Base-by-base conservation (phyloP, 2,329 filamentous ascomycete species). In the Coleophoma cylindrospora region DNA sequence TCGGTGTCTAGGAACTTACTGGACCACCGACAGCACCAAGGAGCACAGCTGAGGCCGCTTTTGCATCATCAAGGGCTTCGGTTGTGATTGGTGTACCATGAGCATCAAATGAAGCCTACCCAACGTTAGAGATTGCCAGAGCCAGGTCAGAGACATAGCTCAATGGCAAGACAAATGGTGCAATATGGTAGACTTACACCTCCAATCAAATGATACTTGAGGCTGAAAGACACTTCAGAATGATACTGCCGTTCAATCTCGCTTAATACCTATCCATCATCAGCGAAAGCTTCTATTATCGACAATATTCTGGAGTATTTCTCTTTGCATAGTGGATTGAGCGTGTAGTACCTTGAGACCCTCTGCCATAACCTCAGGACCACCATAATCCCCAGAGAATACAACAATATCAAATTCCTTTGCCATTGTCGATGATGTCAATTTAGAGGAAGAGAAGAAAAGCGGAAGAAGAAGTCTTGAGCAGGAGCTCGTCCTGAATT, bases 291-390 rank as follows among this genome's bases (percentile, higher is more conserved):
- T 33, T 4, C 22, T 27, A 6, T 44, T 2, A 44, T 44, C 41
- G 32, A 44, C 19, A 27, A 11, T 44, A 33, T 44, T 6, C n/a
- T 44, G 41, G 6, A 43, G 21, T 43, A n/a, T 38, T 38, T 17
- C 36, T 7, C 17, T 15, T 8, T 40, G 13, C 17, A 11, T 13
- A 43, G 17, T 21, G 8, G n/a, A 11, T 27, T 22, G 5, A 22
- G n/a, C 11, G n/a, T 22, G 3, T 1, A 19, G 1, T 32, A 47
- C 45, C 45, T 47, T 47, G 17, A 47, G 7, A 14, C 34, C 45
- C n/a, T 47, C 45, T 22, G 45, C 5, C 15, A 38, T 47, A 38
- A 47, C 45, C 17, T 47, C 45, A 40, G 45, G 45, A n/a, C 45
- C 45, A 21, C 34, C 45, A 40, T 38, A 37, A 47, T 47, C 45